Evolutionary conservation across 2,329 filamentous ascomycete species (phyloP), one percentile per base, ranked within the genome.

Genomic region (Colletotrichum plurivorum): DNA sequence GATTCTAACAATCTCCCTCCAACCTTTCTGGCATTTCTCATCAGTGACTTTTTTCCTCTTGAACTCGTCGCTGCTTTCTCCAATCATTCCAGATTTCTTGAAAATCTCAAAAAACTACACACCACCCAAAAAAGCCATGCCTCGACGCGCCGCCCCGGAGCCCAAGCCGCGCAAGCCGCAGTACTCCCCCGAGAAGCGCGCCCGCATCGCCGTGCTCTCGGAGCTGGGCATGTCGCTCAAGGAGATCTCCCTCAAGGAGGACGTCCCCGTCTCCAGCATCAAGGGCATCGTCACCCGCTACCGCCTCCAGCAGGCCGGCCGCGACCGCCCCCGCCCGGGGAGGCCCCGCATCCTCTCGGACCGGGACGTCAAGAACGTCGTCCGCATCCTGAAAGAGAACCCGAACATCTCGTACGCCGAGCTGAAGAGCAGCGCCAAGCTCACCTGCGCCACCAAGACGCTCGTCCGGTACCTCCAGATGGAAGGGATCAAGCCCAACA

Each of bases 171-270:
- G 67, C 56, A 69, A 69, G 62, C 67, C 67, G 55, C 67, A 69
- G 63, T 69, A 69, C 67, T 69, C 67, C 15, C 67, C 67, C 8
- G 67, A 69, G 62, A 69, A 69, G 45, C 67, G 67, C 63, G 67
- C 67, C 22, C 67, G 67, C 62, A 69, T 69, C 67, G 67, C 67
- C 18, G 67, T 69, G 0, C 67, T 69, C 49, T 69, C 67, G 4
- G 67, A 69, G 56, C 67, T 69, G 31, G 67, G 67, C 67, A 69
- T 69, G 67, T 67, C 67, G 48, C 67, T 69, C 43, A 69, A 69
- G 43, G 67, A 69, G 8, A 69, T 69, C 63, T 69, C 67, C 16
- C 31, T 69, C 62, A 69, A 69, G 63, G 67, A 69, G 62, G 67
- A 69, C 25, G 67, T 69, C 20, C 67, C 67, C 56, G 67, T 69